A percentile compares a stretch with the other conserved stretches of the same genome.
phyloP scores from a whole-genome alignment of 2,329 filamentous ascomycete genomes.

The Talaromyces piceae region DNA sequence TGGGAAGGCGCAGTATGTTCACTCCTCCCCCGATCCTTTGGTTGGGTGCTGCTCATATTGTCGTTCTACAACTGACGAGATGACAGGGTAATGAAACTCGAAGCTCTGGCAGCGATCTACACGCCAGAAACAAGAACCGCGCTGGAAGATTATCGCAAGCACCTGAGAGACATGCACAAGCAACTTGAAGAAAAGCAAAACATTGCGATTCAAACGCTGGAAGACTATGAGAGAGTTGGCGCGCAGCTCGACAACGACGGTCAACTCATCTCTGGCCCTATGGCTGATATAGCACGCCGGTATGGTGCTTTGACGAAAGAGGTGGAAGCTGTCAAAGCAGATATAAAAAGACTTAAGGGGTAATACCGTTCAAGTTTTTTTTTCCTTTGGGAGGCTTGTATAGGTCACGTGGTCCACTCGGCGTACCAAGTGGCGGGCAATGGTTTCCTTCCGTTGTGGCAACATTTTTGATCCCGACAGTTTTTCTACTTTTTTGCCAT shows the following conservation, averaged over 20 bases:
- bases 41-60: too few species aligned
- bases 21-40: not conserved
- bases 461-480: not conserved
- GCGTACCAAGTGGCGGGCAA: not conserved
- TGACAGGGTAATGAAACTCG: conserved; percentile 29
- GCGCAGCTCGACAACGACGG: not conserved
- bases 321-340: conserved; percentile 28
- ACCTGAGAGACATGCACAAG: conserved; percentile 22
- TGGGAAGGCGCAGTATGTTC: conserved; percentile 29
- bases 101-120: conserved; percentile 30
- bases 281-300: conserved; percentile 30
- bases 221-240: conserved; percentile 26
- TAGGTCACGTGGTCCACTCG: not conserved
- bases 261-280: conserved; percentile 16
- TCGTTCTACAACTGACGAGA: not conserved
- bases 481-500: too few species aligned
- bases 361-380: conserved; percentile 3
- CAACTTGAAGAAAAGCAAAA: conserved; percentile 24
- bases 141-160: conserved; percentile 25
- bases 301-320: conserved; percentile 32
- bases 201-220: conserved; percentile 25
- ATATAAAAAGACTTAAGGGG: conserved; percentile 24
- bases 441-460: not conserved
- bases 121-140: conserved; percentile 30
- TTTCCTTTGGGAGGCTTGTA: not conserved